Percentiles rank a stretch among this genome's conserved stretches.
These are phyloP conservation scores for Rhodotorula sp. DNA, from an alignment of 1,284 basidiomycete genomes.

Conservation along the genomic window DNA sequence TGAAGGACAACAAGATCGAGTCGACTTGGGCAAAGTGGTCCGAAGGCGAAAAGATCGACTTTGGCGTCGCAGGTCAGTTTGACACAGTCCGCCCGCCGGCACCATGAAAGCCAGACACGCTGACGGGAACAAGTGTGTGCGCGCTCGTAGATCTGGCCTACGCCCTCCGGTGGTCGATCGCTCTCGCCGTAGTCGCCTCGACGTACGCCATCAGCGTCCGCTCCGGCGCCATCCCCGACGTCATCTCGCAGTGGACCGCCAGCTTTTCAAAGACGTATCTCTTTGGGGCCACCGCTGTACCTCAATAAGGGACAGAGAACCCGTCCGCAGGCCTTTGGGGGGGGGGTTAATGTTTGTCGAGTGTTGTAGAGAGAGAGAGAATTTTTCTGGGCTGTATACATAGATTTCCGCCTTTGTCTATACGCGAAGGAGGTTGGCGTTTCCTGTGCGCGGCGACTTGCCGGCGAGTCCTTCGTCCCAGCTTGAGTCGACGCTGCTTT, in stretches of 20 bases:
- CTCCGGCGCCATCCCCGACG: constrained; percentile 14
- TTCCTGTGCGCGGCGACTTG: too few relatives aligned
- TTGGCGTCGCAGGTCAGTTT: constrained; percentile 41
- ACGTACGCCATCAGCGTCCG: constrained; percentile 30
- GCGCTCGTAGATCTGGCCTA: constrained; percentile 20
- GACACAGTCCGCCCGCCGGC: too few relatives aligned
- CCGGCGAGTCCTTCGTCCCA: too few relatives aligned
- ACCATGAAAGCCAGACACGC: too few relatives aligned
- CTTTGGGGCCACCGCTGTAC: background rate
- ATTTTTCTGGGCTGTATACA: background rate
- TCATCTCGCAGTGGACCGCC: constrained; percentile 11
- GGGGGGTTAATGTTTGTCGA: too few relatives aligned
- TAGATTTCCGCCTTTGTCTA: too few relatives aligned
- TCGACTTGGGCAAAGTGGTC: constrained; percentile 46
- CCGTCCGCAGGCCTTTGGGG: too few relatives aligned
- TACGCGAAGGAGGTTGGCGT: too few relatives aligned
- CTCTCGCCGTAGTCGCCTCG: constrained; percentile 7
- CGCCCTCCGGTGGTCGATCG: constrained; percentile 29
- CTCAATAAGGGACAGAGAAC: too few relatives aligned
- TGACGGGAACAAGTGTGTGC: too few relatives aligned
- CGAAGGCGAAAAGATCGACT: constrained; percentile 44
- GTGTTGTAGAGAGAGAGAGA: background rate
- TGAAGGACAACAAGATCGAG: constrained; percentile 24
- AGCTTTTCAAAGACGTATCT: constrained; percentile 15
- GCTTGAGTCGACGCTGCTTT: too few relatives aligned